phyloP scores from a whole-genome alignment of 805 yeast genomes.

The Metschnikowia proteae region DNA sequence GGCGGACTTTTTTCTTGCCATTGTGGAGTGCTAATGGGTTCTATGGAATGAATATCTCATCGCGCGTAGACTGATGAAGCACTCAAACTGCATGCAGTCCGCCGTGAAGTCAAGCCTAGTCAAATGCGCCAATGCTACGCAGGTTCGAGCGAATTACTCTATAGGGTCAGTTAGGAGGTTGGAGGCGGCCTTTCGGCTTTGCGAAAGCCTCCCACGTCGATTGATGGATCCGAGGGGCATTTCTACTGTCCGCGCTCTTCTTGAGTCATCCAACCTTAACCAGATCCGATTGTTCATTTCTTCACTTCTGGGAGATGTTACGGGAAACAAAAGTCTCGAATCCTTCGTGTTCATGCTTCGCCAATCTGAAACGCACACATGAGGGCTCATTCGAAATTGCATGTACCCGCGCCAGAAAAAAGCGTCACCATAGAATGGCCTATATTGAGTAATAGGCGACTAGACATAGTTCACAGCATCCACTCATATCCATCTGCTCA shows the following conservation, averaged over 20 bases:
- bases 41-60: constrained; percentile 9
- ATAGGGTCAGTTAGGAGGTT: too few relatives aligned
- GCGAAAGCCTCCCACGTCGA: too few relatives aligned
- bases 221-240: too few relatives aligned
- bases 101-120: background rate
- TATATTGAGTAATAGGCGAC: background rate
- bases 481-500: background rate
- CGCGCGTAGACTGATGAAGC: constrained; percentile 3
- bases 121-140: too few relatives aligned
- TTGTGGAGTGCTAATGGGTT: constrained; percentile 19
- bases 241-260: too few relatives aligned
- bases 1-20: constrained; percentile 89
- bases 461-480: background rate
- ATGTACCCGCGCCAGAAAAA: constrained; percentile 2
- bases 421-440: background rate
- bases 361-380: background rate
- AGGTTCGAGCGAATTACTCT: too few relatives aligned
- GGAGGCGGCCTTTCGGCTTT: too few relatives aligned
- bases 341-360: background rate
- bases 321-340: too few relatives aligned
- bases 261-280: too few relatives aligned
- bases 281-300: too few relatives aligned
- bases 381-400: background rate
- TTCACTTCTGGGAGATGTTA: too few relatives aligned
- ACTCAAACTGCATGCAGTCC: background rate